Base-by-base conservation (phyloP, 2,329 filamentous ascomycete genomes). In the Aphanoascus verrucosus region DNA sequence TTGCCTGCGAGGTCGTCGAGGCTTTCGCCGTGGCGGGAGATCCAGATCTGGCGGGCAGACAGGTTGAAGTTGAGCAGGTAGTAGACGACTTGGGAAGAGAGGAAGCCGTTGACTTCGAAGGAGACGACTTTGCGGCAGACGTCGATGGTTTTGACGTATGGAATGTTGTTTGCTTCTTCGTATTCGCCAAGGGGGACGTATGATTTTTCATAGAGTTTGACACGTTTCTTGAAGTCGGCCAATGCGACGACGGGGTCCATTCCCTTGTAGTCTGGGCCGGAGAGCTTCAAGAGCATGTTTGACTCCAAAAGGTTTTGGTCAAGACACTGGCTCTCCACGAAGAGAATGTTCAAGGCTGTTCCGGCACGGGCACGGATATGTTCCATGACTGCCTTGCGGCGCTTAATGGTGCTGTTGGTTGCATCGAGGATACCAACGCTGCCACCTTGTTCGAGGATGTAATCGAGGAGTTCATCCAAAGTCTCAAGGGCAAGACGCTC, bases 51-150 rank as follows among this genome's bases (percentile, higher is more conserved):
- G 52, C 93, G 80, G 0, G 93, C 90, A 0, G 91, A 88, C 14
- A 98, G 79, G 63, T 98, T 97, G 77, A 98, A 98, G 62, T 94
- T 97, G 44, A 93, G 85, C 8, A 98, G 78, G 64, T 97, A 98
- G 59, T 90, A 94, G 54, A 93, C 89, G 53, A 94, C 93, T 58
- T 93, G 88, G 38, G 86, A 87, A 54, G 89, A 89, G 47, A 98
- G 77, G 69, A 98, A 98, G 5, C 93, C 93, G 60, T 85, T 85
- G 56, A 96, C 83, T 57, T 93, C 86, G 67, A 94, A 86, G 45
- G 91, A 86, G 42, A 97, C 83, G 56, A 97, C 80, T 70, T 98
- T 98, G 57, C 91, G 83, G 41, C 93, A 93, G 2, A 98, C 93
- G 67, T 98, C 93, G 59, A 97, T 88, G 86, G 97, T 95, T 75